Base-by-base conservation (phyloP, 441 rosid species). In the Adansonia grandidieri region DNA sequence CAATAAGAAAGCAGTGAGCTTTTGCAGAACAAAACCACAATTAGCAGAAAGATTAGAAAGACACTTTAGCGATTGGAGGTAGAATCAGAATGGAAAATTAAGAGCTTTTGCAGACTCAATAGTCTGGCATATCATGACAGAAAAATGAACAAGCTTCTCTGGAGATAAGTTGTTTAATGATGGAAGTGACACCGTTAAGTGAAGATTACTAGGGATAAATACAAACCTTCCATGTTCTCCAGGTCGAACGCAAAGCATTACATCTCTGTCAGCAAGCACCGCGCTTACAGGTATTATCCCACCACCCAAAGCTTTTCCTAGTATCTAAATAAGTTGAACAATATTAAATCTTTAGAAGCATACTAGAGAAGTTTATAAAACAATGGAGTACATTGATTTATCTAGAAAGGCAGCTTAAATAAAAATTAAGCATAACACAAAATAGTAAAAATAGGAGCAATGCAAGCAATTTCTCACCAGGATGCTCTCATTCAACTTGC, bases 301-400 rank as follows among this genome's bases (percentile, higher is more conserved):
- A 80, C 99, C 98, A 9, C 99, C 99, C 88, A 96, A 86, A 80
- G 97, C 99, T 81, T 96, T 96, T 81, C 99, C 98, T 17, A 96
- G 85, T 80, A 94, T 91, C 97, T 88, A 83, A 80, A 76, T n/a
- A 40, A 70, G 60, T 70, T 14, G 9, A 37, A 80, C 22, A 32
- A 60, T 15, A 73, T 28, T 64, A 54, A 32, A 32, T 61, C 20
- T 69, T 61, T 20, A 50, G 11, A 70, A 81, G 67, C 48, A 73
- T 42, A 44, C 28, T 45, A 42, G 60, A 78, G 32, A 71, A 24
- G 58, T 42, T 60, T 1, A 60, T 14, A 40, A 54, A 15, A 42
- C 37, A 19, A 5, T 1, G 54, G 42, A 60, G 42, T 14, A 32
- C 50, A 72, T 10, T 8, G 20, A 20, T 56, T 71, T 32, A 70